Evolutionary conservation across 176 grass and related monocot genomes (phyloP).

Genomic region (Dactylis glomerata): DNA sequence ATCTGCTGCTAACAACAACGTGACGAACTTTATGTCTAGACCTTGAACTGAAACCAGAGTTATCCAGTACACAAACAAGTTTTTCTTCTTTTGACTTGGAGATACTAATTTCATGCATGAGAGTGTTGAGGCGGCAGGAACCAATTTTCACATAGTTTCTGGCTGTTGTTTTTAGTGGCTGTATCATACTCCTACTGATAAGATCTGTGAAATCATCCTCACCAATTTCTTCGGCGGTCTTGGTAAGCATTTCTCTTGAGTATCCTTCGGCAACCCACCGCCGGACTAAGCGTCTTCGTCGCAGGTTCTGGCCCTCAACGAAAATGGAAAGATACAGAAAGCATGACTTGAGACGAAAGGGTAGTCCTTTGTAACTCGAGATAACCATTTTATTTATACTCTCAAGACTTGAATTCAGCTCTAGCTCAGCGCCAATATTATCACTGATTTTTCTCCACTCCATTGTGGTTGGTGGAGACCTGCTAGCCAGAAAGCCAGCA

Average conservation of each 20-base stretch:
- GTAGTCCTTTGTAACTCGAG: conserved; percentile 38
- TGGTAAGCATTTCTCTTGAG: neutral
- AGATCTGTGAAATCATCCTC: conserved; percentile 4
- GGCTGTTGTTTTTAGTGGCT: neutral
- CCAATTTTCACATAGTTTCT: neutral
- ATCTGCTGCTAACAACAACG: neutral
- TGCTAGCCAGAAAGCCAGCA: conserved; percentile 6
- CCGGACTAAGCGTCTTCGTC: neutral
- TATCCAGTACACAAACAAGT: neutral
- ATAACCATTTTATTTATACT: neutral
- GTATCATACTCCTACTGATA: conserved; percentile 25
- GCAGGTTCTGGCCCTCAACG: conserved; percentile 14
- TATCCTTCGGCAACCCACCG: conserved; percentile 39
- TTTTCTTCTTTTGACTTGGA: conserved; percentile 24
- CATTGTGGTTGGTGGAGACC: too few relatives aligned
- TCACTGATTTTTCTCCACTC: too few relatives aligned
- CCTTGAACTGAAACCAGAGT: neutral
- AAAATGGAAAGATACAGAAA: conserved; percentile 33
- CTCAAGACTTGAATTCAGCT: neutral
- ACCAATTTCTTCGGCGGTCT: neutral
- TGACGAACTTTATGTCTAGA: neutral
- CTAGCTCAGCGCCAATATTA: neutral
- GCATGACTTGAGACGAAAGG: conserved; percentile 37
- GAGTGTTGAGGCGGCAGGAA: neutral
- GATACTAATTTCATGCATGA: conserved; percentile 27